phyloP scores from a whole-genome alignment of 2,329 filamentous ascomycete genomes.

The Ophiostoma ips region DNA sequence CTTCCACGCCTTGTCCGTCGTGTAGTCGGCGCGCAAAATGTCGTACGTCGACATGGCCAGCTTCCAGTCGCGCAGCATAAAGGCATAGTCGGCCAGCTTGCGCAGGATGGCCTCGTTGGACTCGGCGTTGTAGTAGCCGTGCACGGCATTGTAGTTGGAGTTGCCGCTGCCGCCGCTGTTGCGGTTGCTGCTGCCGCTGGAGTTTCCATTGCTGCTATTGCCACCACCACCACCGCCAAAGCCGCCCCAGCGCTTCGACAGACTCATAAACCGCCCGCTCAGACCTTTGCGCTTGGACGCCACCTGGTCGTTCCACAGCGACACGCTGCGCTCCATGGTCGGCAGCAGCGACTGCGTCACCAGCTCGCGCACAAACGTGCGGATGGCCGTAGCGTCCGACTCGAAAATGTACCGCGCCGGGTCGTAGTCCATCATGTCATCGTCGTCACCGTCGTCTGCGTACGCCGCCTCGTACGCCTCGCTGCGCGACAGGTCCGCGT shows the following conservation, averaged over 20 bases:
- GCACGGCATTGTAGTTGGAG: slow-evolving; percentile 61
- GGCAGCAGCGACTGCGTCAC: slow-evolving; percentile 90
- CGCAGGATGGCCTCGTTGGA: slow-evolving; percentile 81
- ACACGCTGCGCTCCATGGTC: slow-evolving; percentile 85
- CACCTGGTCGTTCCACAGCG: slow-evolving; percentile 94
- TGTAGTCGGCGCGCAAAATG: slow-evolving; percentile 74
- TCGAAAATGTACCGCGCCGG: slow-evolving; percentile 74
- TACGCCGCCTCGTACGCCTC: slow-evolving; percentile 37
- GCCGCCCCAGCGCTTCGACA: slow-evolving; percentile 79
- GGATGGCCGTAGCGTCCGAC: slow-evolving; percentile 77
- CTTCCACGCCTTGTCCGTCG: slow-evolving; percentile 92
- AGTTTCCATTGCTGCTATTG: slow-evolving; percentile 14
- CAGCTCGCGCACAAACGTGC: slow-evolving; percentile 83
- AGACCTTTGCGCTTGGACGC: slow-evolving; percentile 80
- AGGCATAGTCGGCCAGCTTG: slow-evolving; percentile 85
- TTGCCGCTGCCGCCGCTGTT: slow-evolving; percentile 41
- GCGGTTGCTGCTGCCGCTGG: slow-evolving; percentile 29
- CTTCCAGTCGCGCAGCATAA: slow-evolving; percentile 96
- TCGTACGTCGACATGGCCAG: slow-evolving; percentile 86
- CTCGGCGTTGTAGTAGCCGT: slow-evolving; percentile 74
- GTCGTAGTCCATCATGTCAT: slow-evolving; percentile 44
- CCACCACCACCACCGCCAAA: slow-evolving; percentile 43
- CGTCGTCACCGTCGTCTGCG: background rate
- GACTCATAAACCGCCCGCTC: slow-evolving; percentile 82
- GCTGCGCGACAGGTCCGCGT: slow-evolving; percentile 45